These are phyloP conservation scores for Dactylonectria macrodidyma DNA, from an alignment of 2,329 filamentous ascomycete genomes.

Conservation along the genomic window DNA sequence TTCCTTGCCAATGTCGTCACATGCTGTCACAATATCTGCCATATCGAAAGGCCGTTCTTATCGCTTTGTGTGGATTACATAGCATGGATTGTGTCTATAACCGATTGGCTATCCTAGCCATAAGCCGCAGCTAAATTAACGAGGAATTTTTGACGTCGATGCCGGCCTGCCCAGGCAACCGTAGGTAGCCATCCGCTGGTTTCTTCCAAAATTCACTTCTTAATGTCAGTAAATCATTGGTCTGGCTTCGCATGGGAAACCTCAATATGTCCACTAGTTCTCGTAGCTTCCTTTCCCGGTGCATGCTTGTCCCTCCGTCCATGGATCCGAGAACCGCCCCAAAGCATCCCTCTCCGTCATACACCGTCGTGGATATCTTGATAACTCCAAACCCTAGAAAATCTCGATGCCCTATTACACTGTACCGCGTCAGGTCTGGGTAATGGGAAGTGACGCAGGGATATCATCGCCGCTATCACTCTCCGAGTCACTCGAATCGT, in stretches of 20 bases:
- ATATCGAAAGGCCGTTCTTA: slow-evolving; percentile 13
- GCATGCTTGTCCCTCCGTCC: not conserved
- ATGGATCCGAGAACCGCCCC: not conserved
- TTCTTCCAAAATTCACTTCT: not conserved
- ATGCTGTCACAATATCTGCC: slow-evolving; percentile 15
- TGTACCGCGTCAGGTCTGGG: not conserved
- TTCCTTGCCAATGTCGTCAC: slow-evolving; percentile 12
- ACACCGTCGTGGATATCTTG: not conserved
- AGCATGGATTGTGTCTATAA: slow-evolving; percentile 1
- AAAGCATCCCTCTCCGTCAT: not conserved
- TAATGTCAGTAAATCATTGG: not conserved
- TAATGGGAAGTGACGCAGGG: slow-evolving; percentile 41
- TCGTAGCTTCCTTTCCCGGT: not conserved
- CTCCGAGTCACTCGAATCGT: slow-evolving; percentile 38
- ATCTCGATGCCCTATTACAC: slow-evolving; percentile 5
- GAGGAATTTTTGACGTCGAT: too few species aligned
- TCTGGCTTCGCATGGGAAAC: not conserved
- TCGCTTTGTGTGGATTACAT: slow-evolving; percentile 13
- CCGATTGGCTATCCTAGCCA: slow-evolving; percentile 5
- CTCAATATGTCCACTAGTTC: not conserved
- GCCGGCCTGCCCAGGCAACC: not conserved
- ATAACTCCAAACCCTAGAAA: slow-evolving; percentile 28
- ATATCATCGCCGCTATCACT: slow-evolving; percentile 49
- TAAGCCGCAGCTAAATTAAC: not conserved
- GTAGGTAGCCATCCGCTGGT: not conserved